Base-by-base conservation (phyloP, 176 grass and related monocot genomes). In the Oryza nivara region DNA sequence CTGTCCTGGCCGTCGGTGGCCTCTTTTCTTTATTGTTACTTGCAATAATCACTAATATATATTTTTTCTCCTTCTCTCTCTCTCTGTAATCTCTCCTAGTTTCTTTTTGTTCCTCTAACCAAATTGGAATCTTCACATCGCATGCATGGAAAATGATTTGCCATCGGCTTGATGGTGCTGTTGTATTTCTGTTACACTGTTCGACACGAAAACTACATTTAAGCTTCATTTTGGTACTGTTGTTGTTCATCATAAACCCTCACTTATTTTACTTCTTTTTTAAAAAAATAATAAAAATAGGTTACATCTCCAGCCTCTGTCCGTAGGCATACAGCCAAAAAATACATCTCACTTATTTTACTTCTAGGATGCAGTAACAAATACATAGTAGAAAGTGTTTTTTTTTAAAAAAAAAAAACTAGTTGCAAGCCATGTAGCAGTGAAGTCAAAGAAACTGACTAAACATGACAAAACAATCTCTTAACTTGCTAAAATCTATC, bases 1-100 rank as follows among this genome's bases (percentile, higher is more conserved):
- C 88, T 83, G 56, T 90, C 84, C 76, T 40, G 83, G 15, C 84
- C 88, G 80, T 90, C 84, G 88, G 84, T 90, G 84, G 17, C 68
- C 84, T 19, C 15, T 46, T 46, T 77, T 67, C 66, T 4, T 77
- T 75, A 83, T 51, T 51, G 71, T 23, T 66, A 25, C 79, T 12
- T 48, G 26, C 36, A 5, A 22, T 32, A 43, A 17, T 10, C 30
- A 17, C 10, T 47, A n/a, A 61, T 61, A 56, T 23, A 0, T 3
- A 1, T 51, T 12, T 40, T 40, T 8, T 8, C 38, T 45, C 28
- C 28, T 28, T 28, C 28, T 32, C 30, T 32, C 30, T 2, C 28
- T 10, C 47, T 49, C 3, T 51, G 1, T 54, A 6, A 54, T 11
- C 45, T 47, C 17, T 17, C 72, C 10, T 17, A 46, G 43, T 9